These are phyloP conservation scores for Hypoxylon rubiginosum DNA, from an alignment of 2,329 filamentous ascomycete genomes.

Conservation along the genomic window DNA sequence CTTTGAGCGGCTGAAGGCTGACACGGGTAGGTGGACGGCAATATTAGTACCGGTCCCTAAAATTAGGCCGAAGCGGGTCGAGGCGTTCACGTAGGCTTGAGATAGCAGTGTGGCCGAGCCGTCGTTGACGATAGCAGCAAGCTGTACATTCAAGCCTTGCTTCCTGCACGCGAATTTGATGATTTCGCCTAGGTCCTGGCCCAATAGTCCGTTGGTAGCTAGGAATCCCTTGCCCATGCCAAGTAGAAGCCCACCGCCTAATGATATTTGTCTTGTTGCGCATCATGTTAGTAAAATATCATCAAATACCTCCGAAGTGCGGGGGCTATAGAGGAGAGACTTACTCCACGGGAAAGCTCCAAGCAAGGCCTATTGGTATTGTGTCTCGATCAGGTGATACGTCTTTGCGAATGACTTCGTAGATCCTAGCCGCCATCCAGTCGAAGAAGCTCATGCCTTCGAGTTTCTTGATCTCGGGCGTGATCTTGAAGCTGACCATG, in stretches of 20 bases:
- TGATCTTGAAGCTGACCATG: conserved; percentile 69
- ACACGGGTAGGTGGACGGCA: conserved; percentile 72
- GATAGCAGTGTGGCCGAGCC: conserved; percentile 76
- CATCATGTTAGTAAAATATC: conserved; percentile 43
- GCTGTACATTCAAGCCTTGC: conserved; percentile 65
- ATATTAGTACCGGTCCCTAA: conserved; percentile 77
- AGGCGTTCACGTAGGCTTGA: conserved; percentile 69
- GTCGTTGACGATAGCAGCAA: conserved; percentile 76
- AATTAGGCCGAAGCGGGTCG: conserved; percentile 74
- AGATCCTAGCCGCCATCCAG: conserved; percentile 75
- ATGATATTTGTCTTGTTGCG: conserved; percentile 70
- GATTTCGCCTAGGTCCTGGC: conserved; percentile 71
- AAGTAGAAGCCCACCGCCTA: conserved; percentile 69
- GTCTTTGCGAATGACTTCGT: conserved; percentile 66
- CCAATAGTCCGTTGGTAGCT: conserved; percentile 69
- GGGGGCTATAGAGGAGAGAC: conserved; percentile 47
- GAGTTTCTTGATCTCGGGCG: conserved; percentile 66
- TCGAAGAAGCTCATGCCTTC: conserved; percentile 73
- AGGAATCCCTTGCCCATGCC: conserved; percentile 77
- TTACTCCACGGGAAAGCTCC: conserved; percentile 79
- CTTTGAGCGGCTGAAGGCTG: conserved; percentile 67
- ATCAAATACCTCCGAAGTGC: background rate
- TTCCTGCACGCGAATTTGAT: conserved; percentile 67
- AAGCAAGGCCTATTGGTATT: conserved; percentile 72
- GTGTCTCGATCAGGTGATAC: conserved; percentile 57